Evolutionary conservation across 163 green algal species (phyloP).

Genomic region (Volvox carteri): DNA sequence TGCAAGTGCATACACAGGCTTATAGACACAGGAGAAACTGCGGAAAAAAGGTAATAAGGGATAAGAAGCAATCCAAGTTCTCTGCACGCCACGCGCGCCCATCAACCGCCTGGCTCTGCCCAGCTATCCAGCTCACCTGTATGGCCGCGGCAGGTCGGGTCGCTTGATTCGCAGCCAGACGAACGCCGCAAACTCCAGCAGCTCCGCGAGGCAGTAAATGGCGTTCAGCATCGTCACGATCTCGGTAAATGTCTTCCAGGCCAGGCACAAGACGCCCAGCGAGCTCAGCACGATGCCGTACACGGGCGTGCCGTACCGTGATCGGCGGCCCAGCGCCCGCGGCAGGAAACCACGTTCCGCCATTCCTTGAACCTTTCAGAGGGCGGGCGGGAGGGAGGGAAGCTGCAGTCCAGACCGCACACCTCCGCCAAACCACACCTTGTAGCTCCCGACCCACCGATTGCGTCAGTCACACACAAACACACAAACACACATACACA

Average conservation of each 20-base stretch:
- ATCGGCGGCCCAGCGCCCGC: conserved; percentile 80
- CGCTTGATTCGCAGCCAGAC: conserved; percentile 84
- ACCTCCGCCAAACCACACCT: too few relatives aligned
- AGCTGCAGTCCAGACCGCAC: too few relatives aligned
- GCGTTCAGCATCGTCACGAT: conserved; percentile 97
- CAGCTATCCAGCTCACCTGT: too few relatives aligned
- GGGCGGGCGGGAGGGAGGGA: too few relatives aligned
- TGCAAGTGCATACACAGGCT: neutral
- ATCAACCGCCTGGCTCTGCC: too few relatives aligned
- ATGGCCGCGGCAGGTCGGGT: conserved; percentile 74
- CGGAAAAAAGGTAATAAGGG: too few relatives aligned
- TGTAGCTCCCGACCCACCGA: too few relatives aligned
- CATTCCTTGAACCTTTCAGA: conserved; percentile 93
- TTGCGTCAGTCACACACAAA: too few relatives aligned
- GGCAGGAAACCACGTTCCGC: conserved; percentile 97
- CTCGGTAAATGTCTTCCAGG: conserved; percentile 79
- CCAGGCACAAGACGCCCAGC: conserved; percentile 87
- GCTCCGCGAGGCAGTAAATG: conserved; percentile 95
- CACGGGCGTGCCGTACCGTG: conserved; percentile 90
- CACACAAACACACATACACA: too few relatives aligned
- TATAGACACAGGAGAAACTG: too few relatives aligned
- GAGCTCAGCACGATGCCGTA: conserved; percentile 90
- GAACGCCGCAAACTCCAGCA: conserved; percentile 97
- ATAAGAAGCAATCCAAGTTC: too few relatives aligned
- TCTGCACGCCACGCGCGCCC: too few relatives aligned